These are phyloP conservation scores for Talaromyces marneffei DNA, from an alignment of 2,329 filamentous ascomycete species.

Conservation along the genomic window DNA sequence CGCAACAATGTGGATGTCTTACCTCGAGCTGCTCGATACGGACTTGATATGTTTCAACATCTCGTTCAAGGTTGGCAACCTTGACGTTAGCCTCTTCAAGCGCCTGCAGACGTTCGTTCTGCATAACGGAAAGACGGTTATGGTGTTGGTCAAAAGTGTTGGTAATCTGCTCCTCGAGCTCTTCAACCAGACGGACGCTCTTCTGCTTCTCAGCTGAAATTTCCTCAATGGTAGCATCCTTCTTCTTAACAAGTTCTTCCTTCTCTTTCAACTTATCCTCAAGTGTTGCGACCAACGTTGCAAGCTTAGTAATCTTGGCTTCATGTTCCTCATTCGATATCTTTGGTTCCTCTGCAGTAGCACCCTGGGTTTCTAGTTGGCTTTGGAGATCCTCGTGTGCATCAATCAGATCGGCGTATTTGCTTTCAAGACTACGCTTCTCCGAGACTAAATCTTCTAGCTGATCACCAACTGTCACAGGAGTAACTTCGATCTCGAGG, in stretches of 20 bases:
- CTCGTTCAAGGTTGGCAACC: conserved; percentile 57
- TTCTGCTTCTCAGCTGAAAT: conserved; percentile 70
- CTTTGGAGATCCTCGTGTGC: conserved; percentile 35
- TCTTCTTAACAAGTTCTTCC: conserved; percentile 42
- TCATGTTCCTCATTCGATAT: conserved; percentile 44
- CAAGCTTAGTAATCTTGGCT: conserved; percentile 52
- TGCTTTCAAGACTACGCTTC: conserved; percentile 39
- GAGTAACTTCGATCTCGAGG: conserved; percentile 47
- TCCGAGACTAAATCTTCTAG: conserved; percentile 50
- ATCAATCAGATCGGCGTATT: conserved; percentile 38
- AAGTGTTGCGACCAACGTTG: conserved; percentile 42
- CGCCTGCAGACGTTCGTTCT: conserved; percentile 66
- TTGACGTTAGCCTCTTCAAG: conserved; percentile 71
- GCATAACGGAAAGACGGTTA: conserved; percentile 78
- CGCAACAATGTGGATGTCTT: conserved; percentile 30
- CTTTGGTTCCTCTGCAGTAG: conserved; percentile 30
- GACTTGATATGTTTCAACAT: conserved; percentile 54
- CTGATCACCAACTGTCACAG: conserved; percentile 54
- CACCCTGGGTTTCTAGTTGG: conserved; percentile 34
- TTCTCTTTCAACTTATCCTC: conserved; percentile 42
- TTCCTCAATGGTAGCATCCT: conserved; percentile 43
- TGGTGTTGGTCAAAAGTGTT: conserved; percentile 93
- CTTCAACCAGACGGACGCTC: conserved; percentile 84
- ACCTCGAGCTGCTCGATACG: conserved; percentile 70
- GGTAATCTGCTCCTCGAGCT: conserved; percentile 93